Evolutionary conservation across 495 filamentous ascomycete genomes (phyloP).

Genomic region (Neurospora sp.): DNA sequence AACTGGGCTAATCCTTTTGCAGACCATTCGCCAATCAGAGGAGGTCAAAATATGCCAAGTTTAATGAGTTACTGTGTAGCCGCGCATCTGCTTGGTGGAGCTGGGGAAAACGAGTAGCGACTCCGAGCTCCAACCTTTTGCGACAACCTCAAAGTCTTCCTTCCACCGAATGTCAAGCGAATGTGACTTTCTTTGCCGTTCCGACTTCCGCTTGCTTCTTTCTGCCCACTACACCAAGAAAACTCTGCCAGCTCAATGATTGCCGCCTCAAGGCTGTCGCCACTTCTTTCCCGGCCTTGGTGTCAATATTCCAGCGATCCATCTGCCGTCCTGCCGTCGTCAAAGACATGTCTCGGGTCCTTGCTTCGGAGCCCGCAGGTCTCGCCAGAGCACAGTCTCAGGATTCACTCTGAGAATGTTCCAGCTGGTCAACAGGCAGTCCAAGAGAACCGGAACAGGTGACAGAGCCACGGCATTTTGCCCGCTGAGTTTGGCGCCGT

Average conservation of each 20-base stretch:
- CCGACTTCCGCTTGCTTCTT: not conserved
- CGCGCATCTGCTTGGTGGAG: slow-evolving; percentile 11
- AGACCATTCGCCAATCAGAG: slow-evolving; percentile 2
- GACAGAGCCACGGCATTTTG: not conserved
- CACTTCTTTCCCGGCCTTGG: not conserved
- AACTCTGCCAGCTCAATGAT: not conserved
- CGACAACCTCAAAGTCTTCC: not conserved
- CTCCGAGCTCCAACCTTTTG: not conserved
- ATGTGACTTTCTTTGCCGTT: not conserved
- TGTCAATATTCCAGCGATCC: not conserved
- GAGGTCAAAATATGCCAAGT: slow-evolving; percentile 5
- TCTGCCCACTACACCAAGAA: not conserved
- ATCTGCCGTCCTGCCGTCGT: not conserved
- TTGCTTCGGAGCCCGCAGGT: not conserved
- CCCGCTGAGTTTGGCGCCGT: not conserved
- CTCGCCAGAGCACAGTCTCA: not conserved
- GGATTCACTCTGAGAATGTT: not conserved
- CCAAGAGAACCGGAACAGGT: not conserved
- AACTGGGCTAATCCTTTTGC: not conserved
- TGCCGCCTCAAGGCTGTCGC: not conserved
- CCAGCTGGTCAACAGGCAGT: not conserved
- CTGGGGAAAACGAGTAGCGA: not conserved
- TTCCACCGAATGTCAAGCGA: not conserved
- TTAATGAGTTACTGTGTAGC: slow-evolving; percentile 14
- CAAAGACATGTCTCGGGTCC: not conserved